phyloP scores from a whole-genome alignment of 1,284 basidiomycete genomes.

The Ceratobasidium sp. region DNA sequence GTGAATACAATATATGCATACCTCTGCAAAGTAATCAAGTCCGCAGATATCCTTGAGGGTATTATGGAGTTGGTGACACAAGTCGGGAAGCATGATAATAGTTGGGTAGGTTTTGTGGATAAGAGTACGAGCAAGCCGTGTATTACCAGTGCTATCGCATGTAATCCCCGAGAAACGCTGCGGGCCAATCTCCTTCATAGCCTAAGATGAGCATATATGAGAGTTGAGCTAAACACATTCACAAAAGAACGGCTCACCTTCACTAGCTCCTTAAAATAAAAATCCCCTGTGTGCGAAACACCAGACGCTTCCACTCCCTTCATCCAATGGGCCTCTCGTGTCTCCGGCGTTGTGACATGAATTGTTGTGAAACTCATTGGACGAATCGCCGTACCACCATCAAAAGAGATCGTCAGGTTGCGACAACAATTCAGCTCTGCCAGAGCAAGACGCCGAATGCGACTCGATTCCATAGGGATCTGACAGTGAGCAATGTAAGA shows the following conservation, averaged over 20 bases:
- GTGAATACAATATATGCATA: conserved; percentile 36
- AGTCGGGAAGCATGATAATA: conserved; percentile 52
- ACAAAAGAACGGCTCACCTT: conserved; percentile 24
- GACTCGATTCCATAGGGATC: conserved; percentile 15
- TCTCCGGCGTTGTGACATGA: conserved; percentile 48
- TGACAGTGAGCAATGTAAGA: conserved; percentile 4
- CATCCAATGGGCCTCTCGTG: conserved; percentile 45
- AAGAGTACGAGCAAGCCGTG: conserved; percentile 48
- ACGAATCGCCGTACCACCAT: conserved; percentile 46
- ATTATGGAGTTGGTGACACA: conserved; percentile 52
- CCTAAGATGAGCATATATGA: conserved; percentile 47
- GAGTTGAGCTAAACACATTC: conserved; percentile 20
- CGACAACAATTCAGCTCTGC: conserved; percentile 18
- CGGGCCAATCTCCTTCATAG: conserved; percentile 49
- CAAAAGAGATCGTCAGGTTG: conserved; percentile 47
- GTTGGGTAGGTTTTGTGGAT: conserved; percentile 47
- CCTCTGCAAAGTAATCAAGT: conserved; percentile 50
- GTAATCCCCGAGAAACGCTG: conserved; percentile 49
- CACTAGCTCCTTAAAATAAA: conserved; percentile 23
- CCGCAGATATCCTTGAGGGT: conserved; percentile 52
- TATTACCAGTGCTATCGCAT: conserved; percentile 55
- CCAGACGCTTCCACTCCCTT: conserved; percentile 47
- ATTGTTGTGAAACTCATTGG: conserved; percentile 49
- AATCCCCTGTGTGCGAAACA: conserved; percentile 32
- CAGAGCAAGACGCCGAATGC: background rate